Evolutionary conservation across 139 green algal species (phyloP), one percentile per base, ranked within the genome.

Genomic region (Picochlorum sp.): DNA sequence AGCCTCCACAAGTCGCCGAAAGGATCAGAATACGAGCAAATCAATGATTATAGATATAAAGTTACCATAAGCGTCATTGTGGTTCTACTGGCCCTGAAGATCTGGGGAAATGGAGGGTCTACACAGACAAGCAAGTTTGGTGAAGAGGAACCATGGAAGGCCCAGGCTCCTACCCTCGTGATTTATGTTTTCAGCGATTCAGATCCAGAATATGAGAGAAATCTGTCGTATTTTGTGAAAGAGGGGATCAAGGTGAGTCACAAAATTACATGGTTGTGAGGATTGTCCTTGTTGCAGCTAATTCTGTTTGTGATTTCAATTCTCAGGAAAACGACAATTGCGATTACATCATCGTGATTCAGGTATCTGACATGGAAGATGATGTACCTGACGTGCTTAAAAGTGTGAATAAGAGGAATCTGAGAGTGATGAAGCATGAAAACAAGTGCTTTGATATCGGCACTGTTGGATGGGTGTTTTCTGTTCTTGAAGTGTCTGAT

Each of bases 371-470:
- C 38, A 60, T 37, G 23, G 52, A 67, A 38, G n/a, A 30, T 6
- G 18, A 65, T 9, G 15, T 13, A 15, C 28, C 41, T 28, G 46
- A 58, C 3, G 56, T 45, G 23, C 34, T 21, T 16, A 10, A 21
- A 16, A 30, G 66, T 20, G 65, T 89, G 23, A 68, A 92, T 26
- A 85, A 81, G 3, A 7, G 49, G 20, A 82, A 91, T 58, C 82
- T 81, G 1, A 70, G 62, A 18, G 89, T 87, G 60, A 66, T 88
- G 24, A 59, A 49, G 21, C 86, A 92, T 58, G 45, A 66, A 2
- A 91, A 91, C 58, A 72, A 85, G 34, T 92, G 86, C 75, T 92
- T 88, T 49, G 85, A 92, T 67, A 87, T 85, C 74, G 85, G 85
- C 49, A 90, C 82, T 2, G 84, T 86, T 14, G 85, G 84, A 15